A percentile compares a stretch with the other conserved stretches of the same genome.
Evolutionary conservation across 768 basidiomycete genomes (phyloP).

Genomic region (Daedaleopsis nitida): DNA sequence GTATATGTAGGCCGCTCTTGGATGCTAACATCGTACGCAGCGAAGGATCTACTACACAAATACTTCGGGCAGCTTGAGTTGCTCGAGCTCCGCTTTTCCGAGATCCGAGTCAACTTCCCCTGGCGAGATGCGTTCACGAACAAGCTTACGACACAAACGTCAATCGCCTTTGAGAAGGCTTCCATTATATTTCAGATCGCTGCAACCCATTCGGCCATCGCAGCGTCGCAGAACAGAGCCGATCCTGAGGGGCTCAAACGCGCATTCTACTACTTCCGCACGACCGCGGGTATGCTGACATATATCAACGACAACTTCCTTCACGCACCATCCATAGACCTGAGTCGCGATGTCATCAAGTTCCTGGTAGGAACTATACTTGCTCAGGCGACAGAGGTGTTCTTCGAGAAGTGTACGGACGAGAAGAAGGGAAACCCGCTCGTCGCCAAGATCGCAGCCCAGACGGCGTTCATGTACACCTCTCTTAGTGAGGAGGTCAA

Average conservation of each 20-base stretch:
- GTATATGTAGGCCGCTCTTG: slow-evolving; percentile 5
- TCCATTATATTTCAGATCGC: slow-evolving; percentile 97
- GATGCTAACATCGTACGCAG: slow-evolving; percentile 37
- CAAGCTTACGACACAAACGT: slow-evolving; percentile 93
- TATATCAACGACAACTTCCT: slow-evolving; percentile 99
- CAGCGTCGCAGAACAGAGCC: slow-evolving; percentile 78
- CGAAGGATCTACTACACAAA: slow-evolving; percentile 94
- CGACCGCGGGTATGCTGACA: slow-evolving; percentile 93
- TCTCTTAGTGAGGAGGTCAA: slow-evolving; percentile 89
- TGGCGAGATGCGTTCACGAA: slow-evolving; percentile 97
- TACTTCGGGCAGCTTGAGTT: slow-evolving; percentile 99
- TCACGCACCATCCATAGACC: slow-evolving; percentile 94
- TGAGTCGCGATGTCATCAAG: slow-evolving; percentile 92
- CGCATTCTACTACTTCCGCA: slow-evolving; percentile 88
- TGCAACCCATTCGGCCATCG: slow-evolving; percentile 90
- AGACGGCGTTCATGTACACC: slow-evolving; percentile 80
- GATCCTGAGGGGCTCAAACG: slow-evolving; percentile 93
- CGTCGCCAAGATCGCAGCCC: slow-evolving; percentile 81
- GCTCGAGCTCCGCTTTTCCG: slow-evolving; percentile 94
- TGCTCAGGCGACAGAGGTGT: slow-evolving; percentile 94
- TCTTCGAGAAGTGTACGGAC: slow-evolving; percentile 91
- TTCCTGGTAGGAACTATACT: slow-evolving; percentile 86
- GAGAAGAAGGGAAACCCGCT: slow-evolving; percentile 86
- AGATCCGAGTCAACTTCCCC: slow-evolving; percentile 93
- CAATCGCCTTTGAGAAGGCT: slow-evolving; percentile 97